Evolutionary conservation across 2,329 filamentous ascomycete species (phyloP), one percentile per base, ranked within the genome.

Genomic region (Mariannaea elegans): DNA sequence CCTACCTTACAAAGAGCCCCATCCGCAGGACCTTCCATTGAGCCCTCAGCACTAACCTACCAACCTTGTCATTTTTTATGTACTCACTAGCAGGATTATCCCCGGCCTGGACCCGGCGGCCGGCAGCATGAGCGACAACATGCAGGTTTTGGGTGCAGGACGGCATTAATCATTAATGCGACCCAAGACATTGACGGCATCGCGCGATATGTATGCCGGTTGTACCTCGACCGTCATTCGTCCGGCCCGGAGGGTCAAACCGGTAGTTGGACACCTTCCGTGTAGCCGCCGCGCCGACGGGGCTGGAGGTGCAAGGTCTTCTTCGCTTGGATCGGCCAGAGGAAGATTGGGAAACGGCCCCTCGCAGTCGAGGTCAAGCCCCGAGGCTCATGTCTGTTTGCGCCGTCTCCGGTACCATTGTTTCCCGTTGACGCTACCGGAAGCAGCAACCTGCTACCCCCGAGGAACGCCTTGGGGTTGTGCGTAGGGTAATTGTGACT

Each of bases 181-280:
- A 50, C 21, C 38, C 34, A 52, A 46, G 36, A 53, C 56, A 27
- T 23, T 48, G 45, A 47, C 46, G 42, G 47, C 34, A 51, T 60
- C 59, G 46, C 56, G 51, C 29, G 38, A 53, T 52, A 52, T 36
- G 34, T 27, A 27, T 27, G 24, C 42, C 42, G 21, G 44, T 42
- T 41, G 49, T 50, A 24, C 39, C 38, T 58, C 32, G 51, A 45
- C 32, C 46, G 44, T 63, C 31, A 34, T 42, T 10, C 52, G 18
- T 31, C 61, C 59, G 60, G 60, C 16, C 57, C 59, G 67, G 51
- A 52, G 52, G 27, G 21, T n/a, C 48, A 34, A 42, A 27, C 60
- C 55, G 61, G 63, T 60, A 41, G 42, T 50, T 61, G 54, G 55
- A 38, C 12, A 16, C 29, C n/a, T 41, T 41, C 38, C 38, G 38